Percentiles rank a stretch among this genome's conserved stretches.
phyloP scores from a whole-genome alignment of 1,139 yeast species.

The Schwanniomyces etchellsii region DNA sequence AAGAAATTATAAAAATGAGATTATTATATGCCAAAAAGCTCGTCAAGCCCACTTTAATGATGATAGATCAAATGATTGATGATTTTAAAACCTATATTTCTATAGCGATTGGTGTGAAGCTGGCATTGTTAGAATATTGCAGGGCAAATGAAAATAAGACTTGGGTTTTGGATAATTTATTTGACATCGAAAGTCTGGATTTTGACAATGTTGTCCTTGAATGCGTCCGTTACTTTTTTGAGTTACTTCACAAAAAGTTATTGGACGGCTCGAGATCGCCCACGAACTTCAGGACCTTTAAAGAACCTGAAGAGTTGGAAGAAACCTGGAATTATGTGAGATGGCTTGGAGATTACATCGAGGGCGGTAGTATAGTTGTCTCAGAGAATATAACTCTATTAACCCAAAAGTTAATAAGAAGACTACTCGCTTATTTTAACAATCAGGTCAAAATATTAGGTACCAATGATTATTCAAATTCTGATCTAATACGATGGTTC shows the following conservation, averaged over 20 bases:
- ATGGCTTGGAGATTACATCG: slow-evolving; percentile 65
- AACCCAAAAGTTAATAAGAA: slow-evolving; percentile 60
- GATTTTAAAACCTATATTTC: slow-evolving; percentile 77
- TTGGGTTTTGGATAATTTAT: slow-evolving; percentile 68
- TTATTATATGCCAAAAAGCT: slow-evolving; percentile 73
- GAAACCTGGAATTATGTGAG: slow-evolving; percentile 73
- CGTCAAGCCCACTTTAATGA: slow-evolving; percentile 87
- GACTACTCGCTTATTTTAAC: slow-evolving; percentile 66
- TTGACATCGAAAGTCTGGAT: slow-evolving; percentile 49
- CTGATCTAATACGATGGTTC: slow-evolving; percentile 75
- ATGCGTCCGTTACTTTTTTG: slow-evolving; percentile 69
- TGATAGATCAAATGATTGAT: slow-evolving; percentile 90
- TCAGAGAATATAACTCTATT: slow-evolving; percentile 71
- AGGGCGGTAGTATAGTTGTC: slow-evolving; percentile 80
- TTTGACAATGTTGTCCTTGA: slow-evolving; percentile 71
- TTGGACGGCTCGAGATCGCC: slow-evolving; percentile 68
- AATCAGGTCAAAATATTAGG: slow-evolving; percentile 69
- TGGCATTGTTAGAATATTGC: slow-evolving; percentile 59
- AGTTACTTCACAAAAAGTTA: slow-evolving; percentile 67
- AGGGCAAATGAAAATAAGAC: slow-evolving; percentile 57
- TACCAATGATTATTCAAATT: slow-evolving; percentile 34
- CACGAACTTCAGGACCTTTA: slow-evolving; percentile 70
- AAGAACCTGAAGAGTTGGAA: slow-evolving; percentile 86
- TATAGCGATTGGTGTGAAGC: slow-evolving; percentile 72
- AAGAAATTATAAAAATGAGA: slow-evolving; percentile 73